Base-by-base conservation (phyloP, 345 rosid genomes). In the Citrus mangshanensis region DNA sequence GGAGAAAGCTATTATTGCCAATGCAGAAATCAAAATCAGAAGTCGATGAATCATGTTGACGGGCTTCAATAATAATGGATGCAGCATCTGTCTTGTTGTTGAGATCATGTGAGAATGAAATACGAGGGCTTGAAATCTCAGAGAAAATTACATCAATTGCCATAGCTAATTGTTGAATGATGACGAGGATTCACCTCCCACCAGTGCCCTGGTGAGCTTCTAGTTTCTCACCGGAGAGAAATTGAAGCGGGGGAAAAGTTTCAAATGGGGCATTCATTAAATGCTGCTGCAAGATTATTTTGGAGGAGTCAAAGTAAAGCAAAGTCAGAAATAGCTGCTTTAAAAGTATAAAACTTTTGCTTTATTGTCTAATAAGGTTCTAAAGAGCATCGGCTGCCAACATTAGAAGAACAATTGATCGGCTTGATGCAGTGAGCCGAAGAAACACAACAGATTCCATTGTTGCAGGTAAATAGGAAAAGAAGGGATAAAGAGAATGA, bases 41-140 rank as follows among this genome's bases (percentile, higher is more conserved):
- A 72, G 78, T 30, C 32, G 58, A 19, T 18, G 58, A 54, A 54
- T 54, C 22, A 54, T 54, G 58, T 54, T 54, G 58, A 18, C 22
- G 58, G 22, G 58, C 21, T 54, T 54, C 58, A 18, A 16, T 54
- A 54, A 54, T 46, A 46, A 46, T 46, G 59, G 79, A 32, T 7
- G 25, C 76, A 74, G 68, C 22, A 37, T 87, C 89, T 61, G 81
- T 54, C 67, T 78, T 86, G 74, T 85, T 84, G 69, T 85, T 84
- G 71, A 92, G 88, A 87, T 95, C 97, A 63, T 86, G 83, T 7
- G 97, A 92, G 72, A 92, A 92, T 24, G 98, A 92, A 80, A 91
- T 85, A 80, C 98, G 82, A 32, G 93, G 68, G 78, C 87, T 87
- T 70, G 93, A 80, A 79, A 89, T 85, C 88, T 91, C 97, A 1